phyloP scores from a whole-genome alignment of 1,284 basidiomycete species.

The Exsudoporus floridanus region DNA sequence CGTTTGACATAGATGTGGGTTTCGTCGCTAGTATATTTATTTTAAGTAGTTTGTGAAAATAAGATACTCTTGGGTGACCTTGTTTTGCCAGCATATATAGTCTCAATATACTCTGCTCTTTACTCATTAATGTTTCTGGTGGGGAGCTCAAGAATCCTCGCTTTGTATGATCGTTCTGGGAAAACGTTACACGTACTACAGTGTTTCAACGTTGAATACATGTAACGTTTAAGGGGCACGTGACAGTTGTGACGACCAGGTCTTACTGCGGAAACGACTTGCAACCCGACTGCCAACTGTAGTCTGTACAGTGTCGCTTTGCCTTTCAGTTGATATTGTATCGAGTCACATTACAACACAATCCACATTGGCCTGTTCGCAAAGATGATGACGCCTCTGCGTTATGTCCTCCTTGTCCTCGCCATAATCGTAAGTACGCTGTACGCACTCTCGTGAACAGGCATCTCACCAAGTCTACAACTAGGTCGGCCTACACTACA shows the following conservation, averaged over 20 bases:
- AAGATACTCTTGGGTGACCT: not conserved
- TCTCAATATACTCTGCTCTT: no score
- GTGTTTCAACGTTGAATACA: no score
- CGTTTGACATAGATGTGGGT: conserved; percentile 23
- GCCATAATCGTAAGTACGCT: conserved; percentile 55
- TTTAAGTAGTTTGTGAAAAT: not conserved
- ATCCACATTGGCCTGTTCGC: conserved; percentile 5
- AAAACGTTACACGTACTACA: no score
- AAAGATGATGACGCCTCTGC: conserved; percentile 77
- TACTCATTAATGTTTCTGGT: no score
- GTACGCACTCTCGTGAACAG: not conserved
- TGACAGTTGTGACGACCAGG: conserved; percentile 3
- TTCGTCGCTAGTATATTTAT: not conserved
- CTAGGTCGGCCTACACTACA: conserved; percentile 70
- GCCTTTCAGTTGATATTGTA: not conserved
- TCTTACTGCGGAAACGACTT: conserved; percentile 8
- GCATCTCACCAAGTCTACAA: conserved; percentile 10
- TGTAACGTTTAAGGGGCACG: conserved; percentile 6
- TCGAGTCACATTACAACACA: not conserved
- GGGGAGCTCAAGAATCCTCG: no score
- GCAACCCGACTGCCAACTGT: not conserved
- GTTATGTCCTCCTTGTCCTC: conserved; percentile 68
- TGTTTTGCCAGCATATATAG: no score
- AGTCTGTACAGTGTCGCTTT: not conserved
- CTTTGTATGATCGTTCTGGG: no score